A percentile compares a stretch with the other conserved stretches of the same genome.
Conservation (phyloP, 2,329 filamentous ascomycete species). For the Xylaria sp. region DNA sequence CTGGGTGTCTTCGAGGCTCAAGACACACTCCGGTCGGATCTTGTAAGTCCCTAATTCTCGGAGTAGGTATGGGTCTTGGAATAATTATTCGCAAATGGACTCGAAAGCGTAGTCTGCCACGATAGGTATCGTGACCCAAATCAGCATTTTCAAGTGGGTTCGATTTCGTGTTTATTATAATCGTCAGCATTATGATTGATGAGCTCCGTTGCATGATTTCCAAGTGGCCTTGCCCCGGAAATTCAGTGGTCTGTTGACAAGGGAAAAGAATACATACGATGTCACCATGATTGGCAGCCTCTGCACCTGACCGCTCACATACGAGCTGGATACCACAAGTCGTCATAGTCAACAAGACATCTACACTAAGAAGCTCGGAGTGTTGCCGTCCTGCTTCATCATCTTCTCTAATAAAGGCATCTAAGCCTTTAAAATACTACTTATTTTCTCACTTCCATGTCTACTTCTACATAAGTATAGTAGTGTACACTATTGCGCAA, state of each 20-base stretch:
- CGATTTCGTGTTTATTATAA: conserved; percentile 4
- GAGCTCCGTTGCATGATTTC: conserved; percentile 17
- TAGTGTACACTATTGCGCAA: neutral
- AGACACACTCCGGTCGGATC: neutral
- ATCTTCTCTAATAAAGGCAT: neutral
- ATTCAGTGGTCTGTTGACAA: conserved; percentile 6
- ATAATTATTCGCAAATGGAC: neutral
- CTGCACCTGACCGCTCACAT: conserved; percentile 7
- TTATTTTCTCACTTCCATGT: neutral
- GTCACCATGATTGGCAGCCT: conserved; percentile 8
- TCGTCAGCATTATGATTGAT: neutral
- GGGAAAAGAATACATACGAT: conserved; percentile 14
- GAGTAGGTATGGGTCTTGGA: neutral
- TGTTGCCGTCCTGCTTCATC: neutral
- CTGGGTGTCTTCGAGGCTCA: neutral
- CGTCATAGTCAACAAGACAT: neutral
- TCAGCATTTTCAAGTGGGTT: neutral
- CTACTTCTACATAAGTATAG: neutral
- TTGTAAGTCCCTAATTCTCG: neutral
- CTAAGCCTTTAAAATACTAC: neutral
- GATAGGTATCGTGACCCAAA: neutral
- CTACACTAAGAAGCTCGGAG: neutral
- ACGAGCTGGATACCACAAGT: conserved; percentile 6
- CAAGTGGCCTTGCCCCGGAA: conserved; percentile 9
- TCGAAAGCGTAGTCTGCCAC: neutral